Conservation (phyloP, 257 asterid genomes). For the Echites panduratus region DNA sequence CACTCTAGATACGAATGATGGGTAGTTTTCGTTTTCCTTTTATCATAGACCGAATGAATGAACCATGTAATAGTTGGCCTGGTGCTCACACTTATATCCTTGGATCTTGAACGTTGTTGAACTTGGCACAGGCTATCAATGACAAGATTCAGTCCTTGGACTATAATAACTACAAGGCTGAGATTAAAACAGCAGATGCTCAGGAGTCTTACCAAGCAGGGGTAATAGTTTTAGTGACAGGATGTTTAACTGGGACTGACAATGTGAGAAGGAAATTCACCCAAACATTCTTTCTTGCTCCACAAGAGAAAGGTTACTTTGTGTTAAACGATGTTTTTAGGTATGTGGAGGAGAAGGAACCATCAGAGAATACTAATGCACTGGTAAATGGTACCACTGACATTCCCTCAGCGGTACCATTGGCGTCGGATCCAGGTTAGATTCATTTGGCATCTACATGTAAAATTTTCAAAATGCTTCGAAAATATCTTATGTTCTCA, state of each 20-base stretch:
- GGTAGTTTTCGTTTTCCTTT: background rate
- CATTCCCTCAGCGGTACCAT: constrained; percentile 18
- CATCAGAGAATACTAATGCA: constrained; percentile 22
- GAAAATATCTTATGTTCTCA: background rate
- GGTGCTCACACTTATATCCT: background rate
- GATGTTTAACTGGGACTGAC: constrained; percentile 82
- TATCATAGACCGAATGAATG: background rate
- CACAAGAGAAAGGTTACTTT: constrained; percentile 84
- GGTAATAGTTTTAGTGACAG: constrained; percentile 79
- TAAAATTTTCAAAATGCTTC: background rate
- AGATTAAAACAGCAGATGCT: constrained; percentile 87
- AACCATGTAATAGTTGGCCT: background rate
- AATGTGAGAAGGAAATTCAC: constrained; percentile 57
- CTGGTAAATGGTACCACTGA: constrained; percentile 33
- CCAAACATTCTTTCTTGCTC: constrained; percentile 91
- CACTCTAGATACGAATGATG: background rate
- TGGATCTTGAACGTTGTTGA: constrained; percentile 3
- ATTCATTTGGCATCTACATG: background rate
- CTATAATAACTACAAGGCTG: constrained; percentile 89
- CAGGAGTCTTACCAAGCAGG: constrained; percentile 72
- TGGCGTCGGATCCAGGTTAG: constrained; percentile 57
- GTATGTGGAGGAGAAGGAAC: constrained; percentile 55
- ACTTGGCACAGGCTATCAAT: constrained; percentile 58
- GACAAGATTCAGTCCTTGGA: constrained; percentile 71
- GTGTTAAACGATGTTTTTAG: constrained; percentile 82